phyloP scores from a whole-genome alignment of 2,329 filamentous ascomycete species.

The Nemania abortiva region DNA sequence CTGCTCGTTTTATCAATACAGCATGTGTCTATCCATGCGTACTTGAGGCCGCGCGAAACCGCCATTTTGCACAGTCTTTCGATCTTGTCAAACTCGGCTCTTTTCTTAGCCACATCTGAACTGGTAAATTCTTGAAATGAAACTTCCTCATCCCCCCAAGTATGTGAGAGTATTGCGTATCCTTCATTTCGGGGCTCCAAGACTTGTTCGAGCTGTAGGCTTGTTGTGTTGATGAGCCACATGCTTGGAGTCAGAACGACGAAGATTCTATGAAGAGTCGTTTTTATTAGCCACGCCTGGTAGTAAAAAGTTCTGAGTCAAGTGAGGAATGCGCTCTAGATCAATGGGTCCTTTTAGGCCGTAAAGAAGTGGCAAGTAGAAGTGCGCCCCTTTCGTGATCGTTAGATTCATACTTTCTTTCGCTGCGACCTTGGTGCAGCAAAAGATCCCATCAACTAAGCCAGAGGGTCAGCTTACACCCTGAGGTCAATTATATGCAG shows the following conservation, averaged over 20 bases:
- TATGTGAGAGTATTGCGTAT: conserved; percentile 6
- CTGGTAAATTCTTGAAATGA: conserved; percentile 5
- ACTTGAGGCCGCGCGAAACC: neutral
- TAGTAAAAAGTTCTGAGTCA: too few species aligned
- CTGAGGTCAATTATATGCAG: too few species aligned
- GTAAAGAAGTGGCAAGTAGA: too few species aligned
- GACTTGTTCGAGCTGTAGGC: neutral
- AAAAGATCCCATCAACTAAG: too few species aligned
- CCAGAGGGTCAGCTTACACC: too few species aligned
- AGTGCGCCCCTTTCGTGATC: too few species aligned
- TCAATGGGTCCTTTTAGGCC: too few species aligned
- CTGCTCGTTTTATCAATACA: conserved; percentile 19
- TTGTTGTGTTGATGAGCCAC: neutral
- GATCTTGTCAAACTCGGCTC: conserved; percentile 1
- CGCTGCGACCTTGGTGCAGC: too few species aligned
- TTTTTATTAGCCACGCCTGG: too few species aligned
- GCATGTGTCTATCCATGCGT: conserved; percentile 10
- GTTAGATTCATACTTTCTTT: too few species aligned
- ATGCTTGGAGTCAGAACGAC: neutral
- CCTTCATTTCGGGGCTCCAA: neutral
- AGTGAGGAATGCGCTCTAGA: too few species aligned
- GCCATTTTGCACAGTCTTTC: neutral
- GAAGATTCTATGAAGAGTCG: too few species aligned
- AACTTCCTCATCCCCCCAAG: conserved; percentile 5
- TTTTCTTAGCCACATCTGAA: neutral